These are phyloP conservation scores for Lentinula sp. DNA, from an alignment of 768 basidiomycete genomes.

Conservation along the genomic window DNA sequence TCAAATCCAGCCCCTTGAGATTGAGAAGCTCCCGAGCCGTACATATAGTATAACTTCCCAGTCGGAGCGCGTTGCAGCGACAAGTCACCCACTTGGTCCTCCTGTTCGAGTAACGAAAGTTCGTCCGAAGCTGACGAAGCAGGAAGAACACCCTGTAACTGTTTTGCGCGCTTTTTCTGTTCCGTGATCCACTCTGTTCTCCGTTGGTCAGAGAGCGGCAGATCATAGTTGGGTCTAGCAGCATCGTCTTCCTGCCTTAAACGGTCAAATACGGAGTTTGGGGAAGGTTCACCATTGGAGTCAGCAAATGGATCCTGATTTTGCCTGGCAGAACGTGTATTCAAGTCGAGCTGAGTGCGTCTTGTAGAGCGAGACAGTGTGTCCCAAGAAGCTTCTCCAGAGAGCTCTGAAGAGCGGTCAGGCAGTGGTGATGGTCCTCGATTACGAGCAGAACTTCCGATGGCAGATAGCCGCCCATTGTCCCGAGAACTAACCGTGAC, in stretches of 20 bases:
- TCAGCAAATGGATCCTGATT: conserved; percentile 22
- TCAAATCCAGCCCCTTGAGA: conserved; percentile 44
- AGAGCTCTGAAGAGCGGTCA: conserved; percentile 7
- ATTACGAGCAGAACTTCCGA: background rate
- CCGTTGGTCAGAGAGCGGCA: conserved; percentile 50
- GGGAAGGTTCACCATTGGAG: conserved; percentile 19
- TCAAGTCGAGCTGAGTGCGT: background rate
- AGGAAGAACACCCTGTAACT: conserved; percentile 51
- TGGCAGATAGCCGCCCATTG: conserved; percentile 15
- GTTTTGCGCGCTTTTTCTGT: conserved; percentile 64
- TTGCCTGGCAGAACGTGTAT: conserved; percentile 9
- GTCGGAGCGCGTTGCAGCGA: conserved; percentile 59
- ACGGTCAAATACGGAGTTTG: conserved; percentile 47
- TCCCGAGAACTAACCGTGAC: conserved; percentile 74
- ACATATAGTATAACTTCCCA: conserved; percentile 76
- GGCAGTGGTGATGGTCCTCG: background rate
- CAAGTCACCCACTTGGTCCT: conserved; percentile 47
- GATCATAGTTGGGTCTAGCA: conserved; percentile 35
- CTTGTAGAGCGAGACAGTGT: conserved; percentile 7
- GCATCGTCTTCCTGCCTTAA: conserved; percentile 46
- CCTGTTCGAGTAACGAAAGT: conserved; percentile 26
- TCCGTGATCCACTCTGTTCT: conserved; percentile 80
- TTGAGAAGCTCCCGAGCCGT: conserved; percentile 43
- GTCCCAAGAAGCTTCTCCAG: conserved; percentile 14
- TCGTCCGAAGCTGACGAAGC: conserved; percentile 55